These are phyloP conservation scores for Chalciporus sphaerocephalus DNA, from an alignment of 768 basidiomycete genomes.

Conservation along the genomic window DNA sequence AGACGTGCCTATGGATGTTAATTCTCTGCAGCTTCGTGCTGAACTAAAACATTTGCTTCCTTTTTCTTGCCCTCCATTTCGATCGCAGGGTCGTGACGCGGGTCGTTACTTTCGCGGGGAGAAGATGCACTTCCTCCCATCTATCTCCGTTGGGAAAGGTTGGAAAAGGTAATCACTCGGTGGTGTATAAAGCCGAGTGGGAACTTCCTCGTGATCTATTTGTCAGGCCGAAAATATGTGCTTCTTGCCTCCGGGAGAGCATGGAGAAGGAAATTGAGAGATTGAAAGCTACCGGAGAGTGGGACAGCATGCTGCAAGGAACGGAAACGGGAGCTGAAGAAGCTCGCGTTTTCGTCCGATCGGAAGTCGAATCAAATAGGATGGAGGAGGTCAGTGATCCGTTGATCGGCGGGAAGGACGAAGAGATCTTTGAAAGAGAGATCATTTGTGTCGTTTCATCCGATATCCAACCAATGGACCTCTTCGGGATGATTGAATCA, in stretches of 20 bases:
- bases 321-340: conserved; percentile 8
- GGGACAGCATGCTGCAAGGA: conserved; percentile 14
- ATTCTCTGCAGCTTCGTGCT: too few species aligned
- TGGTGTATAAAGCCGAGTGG: conserved; percentile 47
- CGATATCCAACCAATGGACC: neutral
- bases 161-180: conserved; percentile 51
- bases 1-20: neutral
- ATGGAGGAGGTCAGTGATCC: neutral
- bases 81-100: neutral
- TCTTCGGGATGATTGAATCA: neutral
- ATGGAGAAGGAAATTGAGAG: conserved; percentile 18
- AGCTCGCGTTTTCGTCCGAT: neutral
- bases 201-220: conserved; percentile 46
- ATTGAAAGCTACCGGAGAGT: conserved; percentile 22
- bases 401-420: neutral
- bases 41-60: too few species aligned
- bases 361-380: neutral
- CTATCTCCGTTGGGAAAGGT: conserved; percentile 34
- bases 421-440: conserved; percentile 18
- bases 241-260: conserved; percentile 35
- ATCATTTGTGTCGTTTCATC: conserved; percentile 9
- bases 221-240: conserved; percentile 34
- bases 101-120: neutral
- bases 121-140: conserved; percentile 14
- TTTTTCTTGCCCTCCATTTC: neutral